These are phyloP conservation scores for Trichoderma orchidacearum DNA, from an alignment of 495 filamentous ascomycete species.

Conservation along the genomic window DNA sequence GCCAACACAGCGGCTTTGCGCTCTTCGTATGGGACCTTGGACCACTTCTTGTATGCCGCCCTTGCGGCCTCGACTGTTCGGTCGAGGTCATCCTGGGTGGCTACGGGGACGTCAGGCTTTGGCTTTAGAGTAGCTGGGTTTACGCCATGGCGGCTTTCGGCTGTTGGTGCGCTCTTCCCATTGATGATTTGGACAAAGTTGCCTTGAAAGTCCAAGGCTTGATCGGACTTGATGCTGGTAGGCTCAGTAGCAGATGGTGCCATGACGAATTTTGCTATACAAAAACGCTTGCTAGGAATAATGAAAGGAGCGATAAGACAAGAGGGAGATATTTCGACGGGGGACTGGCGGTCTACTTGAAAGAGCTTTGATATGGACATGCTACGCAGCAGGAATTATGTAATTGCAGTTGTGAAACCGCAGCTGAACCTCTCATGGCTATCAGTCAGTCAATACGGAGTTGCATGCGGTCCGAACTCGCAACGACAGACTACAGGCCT, in stretches of 20 bases:
- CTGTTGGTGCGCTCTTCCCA: conserved; percentile 22
- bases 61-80: conserved; percentile 33
- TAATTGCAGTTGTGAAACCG: no score
- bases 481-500: no score
- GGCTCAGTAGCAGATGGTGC: neutral
- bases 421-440: no score
- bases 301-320: no score
- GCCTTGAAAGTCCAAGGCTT: neutral
- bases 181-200: conserved; percentile 24
- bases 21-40: conserved; percentile 22
- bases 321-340: neutral
- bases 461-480: no score
- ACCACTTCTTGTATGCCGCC: conserved; percentile 31
- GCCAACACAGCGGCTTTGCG: conserved; percentile 41
- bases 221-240: neutral
- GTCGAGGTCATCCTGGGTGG: conserved; percentile 30
- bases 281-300: no score
- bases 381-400: no score
- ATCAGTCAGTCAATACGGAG: no score
- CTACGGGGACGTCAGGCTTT: conserved; percentile 31
- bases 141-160: conserved; percentile 14
- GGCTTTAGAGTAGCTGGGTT: conserved; percentile 35
- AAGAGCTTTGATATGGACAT: no score
- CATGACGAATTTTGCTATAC: neutral
- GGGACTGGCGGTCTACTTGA: no score